Evolutionary conservation across 768 basidiomycete genomes (phyloP), one percentile per base, ranked within the genome.

Genomic region (Boletus rubropictus): DNA sequence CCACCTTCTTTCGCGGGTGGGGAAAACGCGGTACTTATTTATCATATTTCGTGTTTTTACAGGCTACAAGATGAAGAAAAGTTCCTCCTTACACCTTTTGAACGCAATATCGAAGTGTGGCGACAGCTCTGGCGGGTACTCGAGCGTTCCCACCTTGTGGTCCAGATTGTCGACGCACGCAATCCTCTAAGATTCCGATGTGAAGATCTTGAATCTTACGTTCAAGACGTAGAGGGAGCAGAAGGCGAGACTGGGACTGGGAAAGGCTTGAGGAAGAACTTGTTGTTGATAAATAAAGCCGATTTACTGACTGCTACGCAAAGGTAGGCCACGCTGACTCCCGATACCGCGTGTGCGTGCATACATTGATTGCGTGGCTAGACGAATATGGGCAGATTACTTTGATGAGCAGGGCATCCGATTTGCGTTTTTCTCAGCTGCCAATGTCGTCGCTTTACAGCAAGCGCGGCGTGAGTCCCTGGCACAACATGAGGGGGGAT

Each of bases 71-170:
- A 96, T 58, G 74, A 78, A 51, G 86, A 95, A 46, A 79, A 81
- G 33, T 79, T 98, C 24, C 77, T 97, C n/a, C 73, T 97, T 1
- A 95, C 94, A 0, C 95, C 93, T 5, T 99, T 96, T 60, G 96
- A 99, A 63, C 86, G 93, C 40, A 99, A 98, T 61, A 69, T 99
- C 27, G 94, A 98, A 73, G 96, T 99, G 11, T 98, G 96, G 95
- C 75, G 96, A 35, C 96, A 99, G 60, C 77, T 99, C 7, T 99
- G 96, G 96, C 78, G 96, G 42, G 96, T 98, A 1, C 69, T 96
- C 8, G 96, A 99, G 69, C 80, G 93, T 18, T 96, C 95, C 1
- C 89, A 96, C 57, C 79, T 99, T 20, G 70, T 98, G 27, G 88
- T 98, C 2, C 92, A 98, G 67, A 95, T 99, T 42, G 89, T 96